Conservation (phyloP, 73 alveolate species). For the Paramecium sexaurelia region DNA sequence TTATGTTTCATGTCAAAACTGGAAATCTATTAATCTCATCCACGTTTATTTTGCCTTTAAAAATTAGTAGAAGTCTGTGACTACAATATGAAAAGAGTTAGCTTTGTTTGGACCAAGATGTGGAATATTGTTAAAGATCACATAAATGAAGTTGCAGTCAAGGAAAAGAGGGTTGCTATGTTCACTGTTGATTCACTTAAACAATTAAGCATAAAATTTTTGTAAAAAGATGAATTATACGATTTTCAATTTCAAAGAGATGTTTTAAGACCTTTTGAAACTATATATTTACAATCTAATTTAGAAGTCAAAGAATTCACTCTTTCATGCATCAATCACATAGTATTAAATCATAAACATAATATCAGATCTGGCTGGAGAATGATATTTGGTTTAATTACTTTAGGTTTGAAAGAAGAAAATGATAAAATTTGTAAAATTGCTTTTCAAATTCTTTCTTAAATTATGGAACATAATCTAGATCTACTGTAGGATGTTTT, state of each 20-base stretch:
- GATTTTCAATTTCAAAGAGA: conserved; percentile 81
- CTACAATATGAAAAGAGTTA: conserved; percentile 82
- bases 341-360: conserved; percentile 43
- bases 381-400: conserved; percentile 46
- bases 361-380: conserved; percentile 69
- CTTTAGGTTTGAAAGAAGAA: conserved; percentile 58
- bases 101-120: conserved; percentile 79
- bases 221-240: conserved; percentile 79
- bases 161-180: conserved; percentile 65
- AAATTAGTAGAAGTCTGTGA: conserved; percentile 85
- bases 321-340: conserved; percentile 43
- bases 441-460: conserved; percentile 40
- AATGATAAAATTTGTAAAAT: conserved; percentile 45
- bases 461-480: conserved; percentile 59
- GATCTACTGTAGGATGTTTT: conserved; percentile 63
- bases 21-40: conserved; percentile 77
- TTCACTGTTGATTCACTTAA: conserved; percentile 79
- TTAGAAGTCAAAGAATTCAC: conserved; percentile 59
- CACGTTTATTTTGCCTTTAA: conserved; percentile 76
- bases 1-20: conserved; percentile 76
- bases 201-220: conserved; percentile 81
- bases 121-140: conserved; percentile 81
- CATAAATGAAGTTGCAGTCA: conserved; percentile 72
- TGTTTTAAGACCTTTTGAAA: conserved; percentile 85
- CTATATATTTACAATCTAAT: background rate